phyloP scores from a whole-genome alignment of 441 rosid species.

The Hura crepitans region DNA sequence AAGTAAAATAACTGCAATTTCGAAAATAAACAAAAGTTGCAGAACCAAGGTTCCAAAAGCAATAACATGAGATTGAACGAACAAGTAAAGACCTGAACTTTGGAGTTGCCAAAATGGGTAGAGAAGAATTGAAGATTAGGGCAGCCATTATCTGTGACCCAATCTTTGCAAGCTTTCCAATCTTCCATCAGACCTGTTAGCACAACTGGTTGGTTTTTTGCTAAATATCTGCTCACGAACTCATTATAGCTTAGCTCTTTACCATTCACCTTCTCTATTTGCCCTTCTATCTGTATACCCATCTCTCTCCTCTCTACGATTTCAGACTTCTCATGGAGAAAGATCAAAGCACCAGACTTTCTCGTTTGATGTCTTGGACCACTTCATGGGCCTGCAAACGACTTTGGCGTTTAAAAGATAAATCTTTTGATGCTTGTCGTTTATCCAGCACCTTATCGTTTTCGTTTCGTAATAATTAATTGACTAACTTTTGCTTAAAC shows the following conservation, averaged over 20 bases:
- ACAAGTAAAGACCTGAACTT: constrained; percentile 54
- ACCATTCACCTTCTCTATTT: constrained; percentile 58
- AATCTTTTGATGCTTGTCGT: too few species aligned
- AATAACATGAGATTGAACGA: not conserved
- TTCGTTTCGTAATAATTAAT: too few species aligned
- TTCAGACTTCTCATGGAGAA: not conserved
- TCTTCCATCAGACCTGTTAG: constrained; percentile 70
- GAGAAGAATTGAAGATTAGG: constrained; percentile 66
- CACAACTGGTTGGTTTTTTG: constrained; percentile 67
- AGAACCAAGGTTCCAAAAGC: not conserved
- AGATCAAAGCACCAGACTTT: not conserved
- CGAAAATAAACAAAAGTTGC: not conserved
- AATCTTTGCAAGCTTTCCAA: constrained; percentile 76
- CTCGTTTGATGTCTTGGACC: not conserved
- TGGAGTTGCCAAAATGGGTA: constrained; percentile 64
- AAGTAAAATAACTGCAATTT: not conserved
- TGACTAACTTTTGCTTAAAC: too few species aligned
- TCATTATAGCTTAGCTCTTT: constrained; percentile 54
- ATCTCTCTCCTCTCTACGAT: constrained; percentile 21
- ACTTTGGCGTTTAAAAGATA: not conserved
- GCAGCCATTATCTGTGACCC: constrained; percentile 51
- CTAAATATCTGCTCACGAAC: constrained; percentile 57
- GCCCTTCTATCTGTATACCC: constrained; percentile 58
- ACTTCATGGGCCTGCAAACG: not conserved
- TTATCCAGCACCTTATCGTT: too few species aligned